phyloP scores from a whole-genome alignment of 2,329 filamentous ascomycete species.

The Remersonia thermophila region DNA sequence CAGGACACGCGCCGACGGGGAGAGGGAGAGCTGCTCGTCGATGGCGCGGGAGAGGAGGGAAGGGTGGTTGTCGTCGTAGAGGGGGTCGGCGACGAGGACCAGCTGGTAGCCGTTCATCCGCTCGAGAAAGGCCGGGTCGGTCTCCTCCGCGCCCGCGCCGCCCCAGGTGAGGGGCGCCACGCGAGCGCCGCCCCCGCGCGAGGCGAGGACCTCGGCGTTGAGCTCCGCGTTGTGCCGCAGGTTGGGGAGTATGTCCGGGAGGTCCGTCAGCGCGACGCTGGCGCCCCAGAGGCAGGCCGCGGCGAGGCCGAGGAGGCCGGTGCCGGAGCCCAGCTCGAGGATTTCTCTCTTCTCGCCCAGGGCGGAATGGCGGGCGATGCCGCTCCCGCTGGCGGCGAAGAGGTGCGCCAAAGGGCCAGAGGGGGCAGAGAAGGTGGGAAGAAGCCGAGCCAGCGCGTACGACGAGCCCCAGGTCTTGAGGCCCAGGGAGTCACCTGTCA shows the following conservation, averaged over 20 bases:
- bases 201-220: slow-evolving; percentile 47
- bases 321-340: slow-evolving; percentile 81
- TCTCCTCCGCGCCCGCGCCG: slow-evolving; percentile 27
- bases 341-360: slow-evolving; percentile 23
- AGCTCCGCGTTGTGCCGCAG: slow-evolving; percentile 57
- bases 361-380: slow-evolving; percentile 22
- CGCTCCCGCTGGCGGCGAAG: slow-evolving; percentile 24
- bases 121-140: slow-evolving; percentile 21
- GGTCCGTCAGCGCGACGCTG: slow-evolving; percentile 64
- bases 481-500: slow-evolving; percentile 79
- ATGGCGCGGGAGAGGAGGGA: slow-evolving; percentile 60
- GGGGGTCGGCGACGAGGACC: slow-evolving; percentile 71
- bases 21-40: slow-evolving; percentile 48
- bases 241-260: slow-evolving; percentile 74
- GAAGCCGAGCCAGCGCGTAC: slow-evolving; percentile 66
- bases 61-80: slow-evolving; percentile 81
- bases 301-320: slow-evolving; percentile 78
- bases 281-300: slow-evolving; percentile 60
- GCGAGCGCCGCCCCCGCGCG: slow-evolving; percentile 42
- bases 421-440: slow-evolving; percentile 35
- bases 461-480: slow-evolving; percentile 95
- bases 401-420: slow-evolving; percentile 32
- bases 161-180: slow-evolving; percentile 68
- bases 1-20: slow-evolving; percentile 50
- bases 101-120: slow-evolving; percentile 31